Evolutionary conservation across 495 filamentous ascomycete genomes (phyloP).

Genomic region (Neurospora cerealis): DNA sequence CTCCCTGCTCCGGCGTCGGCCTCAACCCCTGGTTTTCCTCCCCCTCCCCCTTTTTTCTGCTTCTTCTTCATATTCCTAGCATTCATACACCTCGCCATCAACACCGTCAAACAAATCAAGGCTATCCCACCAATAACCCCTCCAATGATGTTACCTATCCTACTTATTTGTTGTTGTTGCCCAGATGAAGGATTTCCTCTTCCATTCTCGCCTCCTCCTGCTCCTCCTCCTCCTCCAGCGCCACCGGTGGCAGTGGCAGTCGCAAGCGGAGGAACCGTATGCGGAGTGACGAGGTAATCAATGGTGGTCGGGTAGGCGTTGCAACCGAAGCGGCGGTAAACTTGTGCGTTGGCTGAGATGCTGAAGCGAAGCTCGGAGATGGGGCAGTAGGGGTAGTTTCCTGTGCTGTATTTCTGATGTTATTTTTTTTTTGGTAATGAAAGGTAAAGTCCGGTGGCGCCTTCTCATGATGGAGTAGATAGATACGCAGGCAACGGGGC

Average conservation of each 20-base stretch:
- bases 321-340: neutral
- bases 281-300: neutral
- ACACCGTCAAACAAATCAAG: neutral
- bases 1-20: neutral
- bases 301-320: neutral
- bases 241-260: neutral
- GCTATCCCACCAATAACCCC: neutral
- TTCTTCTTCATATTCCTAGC: neutral
- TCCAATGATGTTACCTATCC: neutral
- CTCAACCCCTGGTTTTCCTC: neutral
- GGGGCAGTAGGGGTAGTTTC: neutral
- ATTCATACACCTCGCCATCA: neutral
- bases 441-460: neutral
- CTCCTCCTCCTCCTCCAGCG: neutral
- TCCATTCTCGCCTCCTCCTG: neutral
- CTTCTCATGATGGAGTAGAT: neutral
- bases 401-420: neutral
- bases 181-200: neutral
- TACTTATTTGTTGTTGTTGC: neutral
- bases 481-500: neutral
- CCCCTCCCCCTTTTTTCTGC: neutral
- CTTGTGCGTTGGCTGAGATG: neutral
- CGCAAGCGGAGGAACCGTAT: neutral
- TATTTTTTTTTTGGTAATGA: neutral
- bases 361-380: neutral